These are phyloP conservation scores for Penicillium sp. DNA, from an alignment of 2,329 filamentous ascomycete species.

Conservation along the genomic window DNA sequence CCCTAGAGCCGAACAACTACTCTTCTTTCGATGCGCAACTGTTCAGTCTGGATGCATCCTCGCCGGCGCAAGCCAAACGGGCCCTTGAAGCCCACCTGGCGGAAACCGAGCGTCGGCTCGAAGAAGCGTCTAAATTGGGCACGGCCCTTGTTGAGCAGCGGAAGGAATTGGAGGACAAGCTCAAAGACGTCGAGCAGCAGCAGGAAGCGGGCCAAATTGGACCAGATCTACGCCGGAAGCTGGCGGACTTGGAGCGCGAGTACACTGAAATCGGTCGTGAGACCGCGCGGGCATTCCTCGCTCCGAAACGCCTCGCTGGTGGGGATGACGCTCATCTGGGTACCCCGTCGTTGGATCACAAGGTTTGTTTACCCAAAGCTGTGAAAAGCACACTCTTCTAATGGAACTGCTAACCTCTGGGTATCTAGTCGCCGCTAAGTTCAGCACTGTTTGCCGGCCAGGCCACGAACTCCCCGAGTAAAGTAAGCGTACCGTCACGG, in stretches of 20 bases:
- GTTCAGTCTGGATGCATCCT: constrained; percentile 79
- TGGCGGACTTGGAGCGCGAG: constrained; percentile 88
- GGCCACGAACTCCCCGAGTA: constrained; percentile 84
- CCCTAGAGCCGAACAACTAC: constrained; percentile 67
- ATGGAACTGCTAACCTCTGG: constrained; percentile 5
- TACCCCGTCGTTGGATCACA: constrained; percentile 52
- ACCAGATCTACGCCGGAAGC: constrained; percentile 78
- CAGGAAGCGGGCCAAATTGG: constrained; percentile 78
- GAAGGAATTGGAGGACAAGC: constrained; percentile 76
- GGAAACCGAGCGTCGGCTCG: constrained; percentile 88
- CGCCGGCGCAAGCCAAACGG: constrained; percentile 83
- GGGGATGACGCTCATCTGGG: constrained; percentile 62
- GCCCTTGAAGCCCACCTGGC: constrained; percentile 89
- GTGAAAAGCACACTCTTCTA: not conserved
- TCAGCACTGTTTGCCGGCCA: constrained; percentile 82
- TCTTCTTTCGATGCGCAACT: constrained; percentile 81
- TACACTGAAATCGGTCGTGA: constrained; percentile 93
- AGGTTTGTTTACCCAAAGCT: constrained; percentile 40
- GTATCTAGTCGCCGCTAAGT: constrained; percentile 67
- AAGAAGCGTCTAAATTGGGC: constrained; percentile 88
- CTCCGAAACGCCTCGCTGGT: constrained; percentile 76
- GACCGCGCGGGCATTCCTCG: constrained; percentile 84
- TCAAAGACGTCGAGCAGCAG: constrained; percentile 82
- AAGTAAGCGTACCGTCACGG: constrained; percentile 82
- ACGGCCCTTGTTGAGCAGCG: constrained; percentile 87